Conservation (phyloP, 495 filamentous ascomycete genomes). For the Copromyces sp. region DNA sequence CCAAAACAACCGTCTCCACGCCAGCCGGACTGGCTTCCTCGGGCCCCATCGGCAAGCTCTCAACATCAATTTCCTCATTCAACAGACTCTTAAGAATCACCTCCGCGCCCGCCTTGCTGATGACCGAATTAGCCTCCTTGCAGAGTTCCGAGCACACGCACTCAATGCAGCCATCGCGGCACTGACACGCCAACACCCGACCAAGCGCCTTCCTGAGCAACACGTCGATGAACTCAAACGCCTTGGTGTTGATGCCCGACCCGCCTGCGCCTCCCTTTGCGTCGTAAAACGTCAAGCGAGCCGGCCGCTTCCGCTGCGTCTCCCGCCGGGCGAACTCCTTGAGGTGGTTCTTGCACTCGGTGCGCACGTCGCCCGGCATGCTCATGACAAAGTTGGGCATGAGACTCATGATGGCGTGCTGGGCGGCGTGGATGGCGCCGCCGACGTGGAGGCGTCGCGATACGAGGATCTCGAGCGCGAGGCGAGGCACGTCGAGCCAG, state of each 20-base stretch:
- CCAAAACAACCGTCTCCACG: slow-evolving; percentile 75
- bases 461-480: slow-evolving; percentile 68
- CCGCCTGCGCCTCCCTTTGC: slow-evolving; percentile 78
- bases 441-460: slow-evolving; percentile 67
- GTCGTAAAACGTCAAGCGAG: slow-evolving; percentile 88
- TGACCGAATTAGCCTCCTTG: slow-evolving; percentile 79
- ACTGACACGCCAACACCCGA: slow-evolving; percentile 59
- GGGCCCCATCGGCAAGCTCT: slow-evolving; percentile 70
- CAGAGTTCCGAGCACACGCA: slow-evolving; percentile 79
- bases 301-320: slow-evolving; percentile 67
- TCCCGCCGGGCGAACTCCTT: slow-evolving; percentile 66
- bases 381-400: slow-evolving; percentile 85
- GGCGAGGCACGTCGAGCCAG: slow-evolving; percentile 87
- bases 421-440: slow-evolving; percentile 85
- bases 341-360: slow-evolving; percentile 74
- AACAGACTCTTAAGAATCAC: slow-evolving; percentile 72
- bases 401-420: slow-evolving; percentile 78
- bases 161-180: slow-evolving; percentile 74
- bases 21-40: slow-evolving; percentile 57
- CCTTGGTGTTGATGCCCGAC: slow-evolving; percentile 78
- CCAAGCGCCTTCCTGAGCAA: slow-evolving; percentile 69
- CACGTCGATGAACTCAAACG: slow-evolving; percentile 82
- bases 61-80: slow-evolving; percentile 64
- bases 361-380: slow-evolving; percentile 77
- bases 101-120: slow-evolving; percentile 80